These are phyloP conservation scores for Colletotrichum truncatum DNA, from an alignment of 2,329 filamentous ascomycete species.

Conservation along the genomic window DNA sequence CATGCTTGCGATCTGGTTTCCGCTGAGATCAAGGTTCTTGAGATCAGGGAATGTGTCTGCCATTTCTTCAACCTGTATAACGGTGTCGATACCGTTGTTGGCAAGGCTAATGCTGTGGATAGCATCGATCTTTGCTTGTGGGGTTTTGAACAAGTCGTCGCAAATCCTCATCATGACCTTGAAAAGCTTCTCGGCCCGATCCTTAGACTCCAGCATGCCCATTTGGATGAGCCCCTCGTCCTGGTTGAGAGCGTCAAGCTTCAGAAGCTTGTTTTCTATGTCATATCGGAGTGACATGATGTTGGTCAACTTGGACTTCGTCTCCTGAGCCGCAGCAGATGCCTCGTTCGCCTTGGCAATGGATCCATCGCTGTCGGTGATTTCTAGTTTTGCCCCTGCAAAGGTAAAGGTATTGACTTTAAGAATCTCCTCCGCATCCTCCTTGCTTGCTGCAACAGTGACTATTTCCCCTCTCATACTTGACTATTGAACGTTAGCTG, in stretches of 20 bases:
- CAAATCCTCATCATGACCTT: constrained; percentile 90
- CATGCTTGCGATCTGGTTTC: constrained; percentile 78
- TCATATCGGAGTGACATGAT: constrained; percentile 83
- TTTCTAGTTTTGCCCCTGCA: constrained; percentile 69
- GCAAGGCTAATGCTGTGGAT: constrained; percentile 85
- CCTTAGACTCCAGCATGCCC: constrained; percentile 78
- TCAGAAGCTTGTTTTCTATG: constrained; percentile 75
- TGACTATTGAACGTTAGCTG: constrained; percentile 78
- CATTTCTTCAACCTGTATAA: constrained; percentile 77
- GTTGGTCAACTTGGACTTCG: constrained; percentile 73
- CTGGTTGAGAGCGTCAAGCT: constrained; percentile 79
- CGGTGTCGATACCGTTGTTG: constrained; percentile 79
- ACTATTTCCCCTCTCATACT: constrained; percentile 74
- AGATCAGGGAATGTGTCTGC: constrained; percentile 85
- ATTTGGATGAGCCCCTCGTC: constrained; percentile 78
- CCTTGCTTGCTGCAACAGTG: constrained; percentile 71
- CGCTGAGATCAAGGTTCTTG: constrained; percentile 87
- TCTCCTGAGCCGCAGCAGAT: constrained; percentile 64
- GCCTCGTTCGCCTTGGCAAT: constrained; percentile 56
- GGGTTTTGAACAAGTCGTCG: constrained; percentile 77
- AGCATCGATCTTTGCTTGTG: constrained; percentile 77
- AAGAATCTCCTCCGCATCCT: constrained; percentile 70
- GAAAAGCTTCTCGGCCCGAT: constrained; percentile 86
- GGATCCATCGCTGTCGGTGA: constrained; percentile 55
- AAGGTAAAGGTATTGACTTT: constrained; percentile 76